Conservation (phyloP, 2,329 filamentous ascomycete genomes). For the Microdochium trichocladiopsis region DNA sequence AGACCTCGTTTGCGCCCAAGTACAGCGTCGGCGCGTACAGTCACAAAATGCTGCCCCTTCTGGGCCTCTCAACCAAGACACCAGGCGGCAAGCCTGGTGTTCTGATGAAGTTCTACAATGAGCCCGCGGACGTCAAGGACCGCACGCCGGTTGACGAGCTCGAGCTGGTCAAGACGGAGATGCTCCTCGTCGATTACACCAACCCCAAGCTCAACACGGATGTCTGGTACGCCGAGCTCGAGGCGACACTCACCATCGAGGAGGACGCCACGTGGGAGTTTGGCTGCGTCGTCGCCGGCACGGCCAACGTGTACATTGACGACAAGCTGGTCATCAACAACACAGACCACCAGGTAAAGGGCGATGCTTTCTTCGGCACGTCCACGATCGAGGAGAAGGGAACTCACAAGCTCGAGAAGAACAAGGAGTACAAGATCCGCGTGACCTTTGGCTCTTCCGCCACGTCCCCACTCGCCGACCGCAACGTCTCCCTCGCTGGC, state of each 20-base stretch:
- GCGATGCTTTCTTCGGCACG: conserved; percentile 58
- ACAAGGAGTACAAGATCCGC: conserved; percentile 49
- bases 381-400: conserved; percentile 59
- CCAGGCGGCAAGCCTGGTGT: conserved; percentile 48
- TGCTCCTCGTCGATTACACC: conserved; percentile 41
- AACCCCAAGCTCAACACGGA: conserved; percentile 43
- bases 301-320: conserved; percentile 58
- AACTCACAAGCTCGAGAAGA: conserved; percentile 48
- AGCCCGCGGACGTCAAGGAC: conserved; percentile 39
- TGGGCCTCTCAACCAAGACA: conserved; percentile 45
- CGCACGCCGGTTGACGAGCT: conserved; percentile 45
- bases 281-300: conserved; percentile 58
- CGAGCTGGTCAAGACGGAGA: conserved; percentile 39
- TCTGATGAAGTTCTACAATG: conserved; percentile 55
- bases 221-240: conserved; percentile 54
- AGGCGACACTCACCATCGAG: conserved; percentile 52
- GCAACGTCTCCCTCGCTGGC: conserved; percentile 44
- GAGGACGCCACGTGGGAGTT: conserved; percentile 57
- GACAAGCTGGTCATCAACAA: conserved; percentile 59
- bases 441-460: conserved; percentile 55
- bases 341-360: conserved; percentile 53
- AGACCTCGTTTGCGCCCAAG: conserved; percentile 32
- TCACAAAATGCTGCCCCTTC: conserved; percentile 55
- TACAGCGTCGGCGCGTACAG: conserved; percentile 58
- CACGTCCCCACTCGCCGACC: conserved; percentile 44